Conservation (phyloP, 345 rosid species). For the Rhizophora apiculata region DNA sequence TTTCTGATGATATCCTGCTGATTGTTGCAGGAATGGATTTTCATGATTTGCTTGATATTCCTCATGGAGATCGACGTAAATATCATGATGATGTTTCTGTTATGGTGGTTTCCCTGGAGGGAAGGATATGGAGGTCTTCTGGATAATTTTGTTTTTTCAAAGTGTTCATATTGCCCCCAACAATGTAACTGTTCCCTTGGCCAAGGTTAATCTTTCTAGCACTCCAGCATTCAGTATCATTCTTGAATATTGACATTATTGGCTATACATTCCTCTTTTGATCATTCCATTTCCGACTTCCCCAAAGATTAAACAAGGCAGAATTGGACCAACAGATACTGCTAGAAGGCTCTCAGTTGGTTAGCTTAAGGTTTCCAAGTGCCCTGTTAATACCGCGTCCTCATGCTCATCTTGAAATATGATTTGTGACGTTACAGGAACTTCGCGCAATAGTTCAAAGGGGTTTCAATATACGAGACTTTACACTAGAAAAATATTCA, state of each 20-base stretch:
- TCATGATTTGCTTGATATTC: constrained; percentile 86
- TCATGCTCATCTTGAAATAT: too few relatives aligned
- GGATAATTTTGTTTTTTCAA: constrained; percentile 45
- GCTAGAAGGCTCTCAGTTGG: background rate
- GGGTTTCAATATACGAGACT: too few relatives aligned
- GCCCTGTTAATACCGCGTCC: background rate
- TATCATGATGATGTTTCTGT: constrained; percentile 96
- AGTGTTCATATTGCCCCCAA: constrained; percentile 19
- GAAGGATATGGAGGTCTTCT: constrained; percentile 95
- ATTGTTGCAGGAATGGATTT: constrained; percentile 78
- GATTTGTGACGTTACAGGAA: too few relatives aligned
- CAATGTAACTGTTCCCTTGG: constrained; percentile 32
- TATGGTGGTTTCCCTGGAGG: constrained; percentile 95
- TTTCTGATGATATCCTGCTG: constrained; percentile 1
- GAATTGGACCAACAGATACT: background rate
- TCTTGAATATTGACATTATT: constrained; percentile 24
- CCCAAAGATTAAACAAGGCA: background rate
- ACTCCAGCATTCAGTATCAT: constrained; percentile 33
- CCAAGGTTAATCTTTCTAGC: constrained; percentile 38
- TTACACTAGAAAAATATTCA: too few relatives aligned
- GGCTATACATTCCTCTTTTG: constrained; percentile 4
- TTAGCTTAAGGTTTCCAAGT: constrained; percentile 1
- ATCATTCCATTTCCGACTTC: constrained; percentile 10
- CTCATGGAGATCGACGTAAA: constrained; percentile 91
- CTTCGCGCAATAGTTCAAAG: too few relatives aligned